Conservation (phyloP, 495 filamentous ascomycete genomes). For the Penicillium silybi region DNA sequence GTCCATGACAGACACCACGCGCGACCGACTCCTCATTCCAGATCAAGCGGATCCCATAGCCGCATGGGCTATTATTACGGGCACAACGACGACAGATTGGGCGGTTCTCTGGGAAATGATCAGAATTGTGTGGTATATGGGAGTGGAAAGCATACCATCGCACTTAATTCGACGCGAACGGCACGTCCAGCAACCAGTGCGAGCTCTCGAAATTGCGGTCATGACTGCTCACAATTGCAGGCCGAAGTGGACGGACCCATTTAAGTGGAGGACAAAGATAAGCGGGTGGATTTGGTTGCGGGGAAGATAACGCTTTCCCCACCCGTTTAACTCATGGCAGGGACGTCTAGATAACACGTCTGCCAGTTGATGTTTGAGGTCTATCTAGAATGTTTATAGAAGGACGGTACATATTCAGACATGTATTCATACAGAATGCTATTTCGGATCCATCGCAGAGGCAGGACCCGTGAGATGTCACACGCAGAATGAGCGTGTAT, state of each 20-base stretch:
- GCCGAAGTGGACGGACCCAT: background rate
- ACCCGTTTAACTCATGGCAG: background rate
- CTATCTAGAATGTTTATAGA: background rate
- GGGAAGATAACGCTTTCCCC: constrained; percentile 8
- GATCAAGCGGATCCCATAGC: constrained; percentile 19
- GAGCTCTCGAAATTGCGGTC: constrained; percentile 11
- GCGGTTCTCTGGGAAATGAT: constrained; percentile 10
- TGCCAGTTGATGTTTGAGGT: no score
- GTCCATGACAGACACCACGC: constrained; percentile 23
- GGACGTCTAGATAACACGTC: no score
- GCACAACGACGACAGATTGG: constrained; percentile 21
- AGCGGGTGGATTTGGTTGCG: constrained; percentile 7
- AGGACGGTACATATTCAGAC: background rate
- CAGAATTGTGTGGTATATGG: background rate
- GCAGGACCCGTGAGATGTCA: background rate
- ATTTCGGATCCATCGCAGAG: background rate
- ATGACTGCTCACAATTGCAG: background rate
- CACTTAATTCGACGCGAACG: constrained; percentile 24
- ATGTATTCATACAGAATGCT: background rate
- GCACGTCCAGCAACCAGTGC: constrained; percentile 23
- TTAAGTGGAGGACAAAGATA: constrained; percentile 1
- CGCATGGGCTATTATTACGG: constrained; percentile 14
- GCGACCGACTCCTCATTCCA: constrained; percentile 26
- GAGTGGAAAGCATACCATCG: constrained; percentile 13
- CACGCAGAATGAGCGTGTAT: background rate